Percentiles rank a stretch among this genome's conserved stretches.
Evolutionary conservation across 768 basidiomycete species (phyloP).

Genomic region (Auricularia sp.): DNA sequence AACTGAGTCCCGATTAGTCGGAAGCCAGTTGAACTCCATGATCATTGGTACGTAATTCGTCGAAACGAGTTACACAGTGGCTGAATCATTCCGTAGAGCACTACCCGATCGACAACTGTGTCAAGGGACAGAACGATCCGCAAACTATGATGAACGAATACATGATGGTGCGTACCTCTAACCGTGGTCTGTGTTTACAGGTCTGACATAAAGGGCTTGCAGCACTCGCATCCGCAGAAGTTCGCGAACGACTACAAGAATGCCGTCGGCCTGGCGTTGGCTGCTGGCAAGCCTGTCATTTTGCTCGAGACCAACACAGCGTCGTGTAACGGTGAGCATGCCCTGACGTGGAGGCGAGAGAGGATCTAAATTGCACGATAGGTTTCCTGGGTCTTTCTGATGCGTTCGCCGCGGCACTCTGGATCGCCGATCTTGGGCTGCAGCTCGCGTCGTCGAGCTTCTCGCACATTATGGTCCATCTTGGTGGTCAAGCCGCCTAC

Average conservation of each 20-base stretch:
- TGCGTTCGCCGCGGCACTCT: conserved; percentile 49
- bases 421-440: conserved; percentile 53
- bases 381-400: conserved; percentile 46
- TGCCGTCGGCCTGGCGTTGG: conserved; percentile 32
- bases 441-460: conserved; percentile 49
- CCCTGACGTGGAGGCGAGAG: too few species aligned
- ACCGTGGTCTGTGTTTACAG: neutral
- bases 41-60: neutral
- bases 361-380: too few species aligned
- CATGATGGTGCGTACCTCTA: neutral
- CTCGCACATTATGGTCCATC: conserved; percentile 40
- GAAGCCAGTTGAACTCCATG: neutral
- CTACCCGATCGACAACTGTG: conserved; percentile 5
- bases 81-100: neutral
- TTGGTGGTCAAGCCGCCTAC: conserved; percentile 54
- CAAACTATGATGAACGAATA: conserved; percentile 7
- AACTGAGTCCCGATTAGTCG: neutral
- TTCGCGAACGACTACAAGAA: conserved; percentile 31
- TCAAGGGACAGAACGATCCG: conserved; percentile 4
- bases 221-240: conserved; percentile 12
- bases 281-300: conserved; percentile 35
- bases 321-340: conserved; percentile 29
- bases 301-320: conserved; percentile 66
- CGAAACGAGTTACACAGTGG: conserved; percentile 3
- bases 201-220: conserved; percentile 11